These are phyloP conservation scores for Solanum piurae DNA, from an alignment of 257 asterid species.

Conservation along the genomic window DNA sequence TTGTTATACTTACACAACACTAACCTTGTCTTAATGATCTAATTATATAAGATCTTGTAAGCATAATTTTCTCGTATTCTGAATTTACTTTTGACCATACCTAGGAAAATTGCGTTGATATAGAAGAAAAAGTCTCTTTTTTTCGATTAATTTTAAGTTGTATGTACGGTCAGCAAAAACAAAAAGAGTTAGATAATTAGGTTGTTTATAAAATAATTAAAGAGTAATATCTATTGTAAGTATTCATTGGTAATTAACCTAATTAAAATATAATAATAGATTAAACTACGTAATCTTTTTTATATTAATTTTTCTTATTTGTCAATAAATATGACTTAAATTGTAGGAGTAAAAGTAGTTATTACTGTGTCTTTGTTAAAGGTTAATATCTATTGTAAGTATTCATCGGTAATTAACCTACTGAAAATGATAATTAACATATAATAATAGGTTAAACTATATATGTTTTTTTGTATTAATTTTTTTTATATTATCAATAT, in stretches of 20 bases:
- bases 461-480: background rate
- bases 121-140: background rate
- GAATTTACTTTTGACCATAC: background rate
- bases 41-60: background rate
- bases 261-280: background rate
- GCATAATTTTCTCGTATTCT: background rate
- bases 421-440: background rate
- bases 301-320: background rate
- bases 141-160: no score
- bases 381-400: background rate
- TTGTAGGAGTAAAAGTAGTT: background rate
- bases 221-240: background rate
- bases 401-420: background rate
- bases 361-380: background rate
- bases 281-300: background rate
- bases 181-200: background rate
- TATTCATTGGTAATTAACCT: background rate
- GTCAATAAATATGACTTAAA: background rate
- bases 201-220: background rate
- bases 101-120: background rate
- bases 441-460: background rate
- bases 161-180: background rate
- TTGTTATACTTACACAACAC: background rate
- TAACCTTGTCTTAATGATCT: background rate
- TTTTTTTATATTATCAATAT: background rate